Evolutionary conservation across 306 rosid genomes (phyloP).

Genomic region (Prunus davidiana): DNA sequence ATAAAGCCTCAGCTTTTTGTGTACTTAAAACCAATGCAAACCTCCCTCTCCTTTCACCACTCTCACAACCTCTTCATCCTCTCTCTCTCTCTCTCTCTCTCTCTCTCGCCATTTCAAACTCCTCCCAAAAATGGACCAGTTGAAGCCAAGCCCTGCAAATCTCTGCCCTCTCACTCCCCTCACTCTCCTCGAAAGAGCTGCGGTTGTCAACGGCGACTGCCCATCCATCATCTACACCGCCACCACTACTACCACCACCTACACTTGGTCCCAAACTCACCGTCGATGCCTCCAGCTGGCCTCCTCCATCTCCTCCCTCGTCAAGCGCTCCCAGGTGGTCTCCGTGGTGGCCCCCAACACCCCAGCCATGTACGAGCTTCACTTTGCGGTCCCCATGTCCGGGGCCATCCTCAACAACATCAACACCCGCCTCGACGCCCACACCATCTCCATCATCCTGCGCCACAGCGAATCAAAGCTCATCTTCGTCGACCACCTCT

Average conservation of each 20-base stretch:
- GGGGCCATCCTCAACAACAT: slow-evolving; percentile 63
- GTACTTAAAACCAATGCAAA: not conserved
- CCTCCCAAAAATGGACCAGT: slow-evolving; percentile 20
- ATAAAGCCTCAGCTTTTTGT: not conserved
- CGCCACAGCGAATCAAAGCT: slow-evolving; percentile 61
- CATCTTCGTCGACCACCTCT: slow-evolving; percentile 51
- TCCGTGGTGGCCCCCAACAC: slow-evolving; percentile 64
- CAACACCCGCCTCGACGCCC: slow-evolving; percentile 61
- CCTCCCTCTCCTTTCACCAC: not conserved
- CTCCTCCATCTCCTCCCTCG: slow-evolving; percentile 40
- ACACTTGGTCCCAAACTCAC: slow-evolving; percentile 63
- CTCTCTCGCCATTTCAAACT: not conserved
- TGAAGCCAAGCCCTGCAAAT: slow-evolving; percentile 34
- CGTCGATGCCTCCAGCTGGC: slow-evolving; percentile 64
- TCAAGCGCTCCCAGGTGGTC: slow-evolving; percentile 35
- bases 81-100: not conserved
- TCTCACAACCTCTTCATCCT: not conserved
- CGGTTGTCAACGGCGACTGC: slow-evolving; percentile 36
- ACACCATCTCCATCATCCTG: slow-evolving; percentile 51
- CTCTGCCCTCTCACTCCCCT: slow-evolving; percentile 57
- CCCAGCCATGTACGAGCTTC: slow-evolving; percentile 71
- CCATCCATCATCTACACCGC: slow-evolving; percentile 37
- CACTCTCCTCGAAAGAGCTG: slow-evolving; percentile 48
- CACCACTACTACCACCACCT: slow-evolving; percentile 24
- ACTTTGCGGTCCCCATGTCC: slow-evolving; percentile 69